Conservation (phyloP, 371 early-diverging fungal genomes). For the Batrachochytrium dendrobatidis region DNA sequence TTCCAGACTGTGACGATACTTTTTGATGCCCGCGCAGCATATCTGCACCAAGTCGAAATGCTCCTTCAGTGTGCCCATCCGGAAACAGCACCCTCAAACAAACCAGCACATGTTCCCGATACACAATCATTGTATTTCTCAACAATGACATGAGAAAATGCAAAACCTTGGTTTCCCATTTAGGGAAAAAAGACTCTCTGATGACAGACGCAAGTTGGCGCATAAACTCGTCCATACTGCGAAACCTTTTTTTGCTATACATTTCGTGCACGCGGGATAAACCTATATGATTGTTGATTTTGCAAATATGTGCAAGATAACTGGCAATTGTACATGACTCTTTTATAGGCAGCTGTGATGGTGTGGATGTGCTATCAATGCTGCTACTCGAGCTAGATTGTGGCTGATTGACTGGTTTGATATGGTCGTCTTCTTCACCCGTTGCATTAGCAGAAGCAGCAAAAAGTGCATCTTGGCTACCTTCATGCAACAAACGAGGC, state of each 20-base stretch:
- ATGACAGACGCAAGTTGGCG: conserved; percentile 55
- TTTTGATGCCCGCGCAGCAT: no score
- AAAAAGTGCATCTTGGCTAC: conserved; percentile 17
- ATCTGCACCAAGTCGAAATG: not conserved
- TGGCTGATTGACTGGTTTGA: conserved; percentile 56
- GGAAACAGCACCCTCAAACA: conserved; percentile 54
- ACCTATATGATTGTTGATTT: conserved; percentile 39
- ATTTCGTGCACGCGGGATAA: conserved; percentile 52
- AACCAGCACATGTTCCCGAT: conserved; percentile 56
- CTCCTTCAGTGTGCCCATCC: not conserved
- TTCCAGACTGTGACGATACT: conserved; percentile 26
- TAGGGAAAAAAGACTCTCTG: conserved; percentile 57
- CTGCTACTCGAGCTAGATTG: conserved; percentile 50
- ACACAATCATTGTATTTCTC: conserved; percentile 52
- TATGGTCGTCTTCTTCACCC: conserved; percentile 47
- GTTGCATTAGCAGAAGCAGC: conserved; percentile 48
- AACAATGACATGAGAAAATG: conserved; percentile 54
- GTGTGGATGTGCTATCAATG: conserved; percentile 14
- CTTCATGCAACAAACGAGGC: conserved; percentile 57
- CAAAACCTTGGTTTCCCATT: conserved; percentile 53
- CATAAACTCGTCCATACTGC: conserved; percentile 65
- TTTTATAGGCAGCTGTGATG: conserved; percentile 14
- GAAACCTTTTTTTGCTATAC: conserved; percentile 58
- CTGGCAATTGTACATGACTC: conserved; percentile 42
- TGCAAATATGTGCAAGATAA: conserved; percentile 46